A percentile compares a stretch with the other conserved stretches of the same genome.
Conservation (phyloP, 164 flowering plant species). For the Vitis cinerea region DNA sequence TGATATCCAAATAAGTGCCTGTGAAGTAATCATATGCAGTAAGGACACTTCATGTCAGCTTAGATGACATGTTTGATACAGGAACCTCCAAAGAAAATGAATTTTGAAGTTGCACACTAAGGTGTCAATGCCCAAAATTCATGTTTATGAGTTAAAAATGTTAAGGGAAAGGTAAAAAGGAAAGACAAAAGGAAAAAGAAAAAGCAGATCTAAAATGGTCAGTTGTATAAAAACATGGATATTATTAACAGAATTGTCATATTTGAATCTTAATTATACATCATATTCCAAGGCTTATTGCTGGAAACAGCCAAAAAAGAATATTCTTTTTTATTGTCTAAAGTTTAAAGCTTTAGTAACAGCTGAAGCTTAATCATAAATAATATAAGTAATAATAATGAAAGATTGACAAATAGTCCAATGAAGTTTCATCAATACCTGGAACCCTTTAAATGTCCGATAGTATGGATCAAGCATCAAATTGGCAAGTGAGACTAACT, state of each 20-base stretch:
- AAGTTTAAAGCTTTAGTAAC: background rate
- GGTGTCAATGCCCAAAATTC: no score
- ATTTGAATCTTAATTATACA: no score
- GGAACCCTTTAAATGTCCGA: conserved; percentile 90
- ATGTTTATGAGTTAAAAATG: no score
- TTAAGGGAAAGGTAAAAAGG: no score
- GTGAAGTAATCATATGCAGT: background rate
- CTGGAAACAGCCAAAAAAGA: no score
- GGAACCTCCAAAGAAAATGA: no score
- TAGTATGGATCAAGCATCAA: conserved; percentile 97
- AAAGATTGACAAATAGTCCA: background rate
- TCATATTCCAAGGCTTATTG: no score
- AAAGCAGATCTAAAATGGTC: background rate
- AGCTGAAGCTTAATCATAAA: no score
- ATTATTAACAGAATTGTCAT: no score
- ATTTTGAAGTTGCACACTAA: no score
- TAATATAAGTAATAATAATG: background rate
- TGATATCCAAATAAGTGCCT: background rate
- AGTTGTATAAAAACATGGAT: background rate
- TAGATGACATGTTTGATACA: background rate
- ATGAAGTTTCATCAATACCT: conserved; percentile 45
- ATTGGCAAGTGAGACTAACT: conserved; percentile 89
- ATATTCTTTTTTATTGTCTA: background rate
- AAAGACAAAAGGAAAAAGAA: no score
- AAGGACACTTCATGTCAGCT: background rate